Conservation (phyloP, 306 rosid genomes). For the Geum urbanum region DNA sequence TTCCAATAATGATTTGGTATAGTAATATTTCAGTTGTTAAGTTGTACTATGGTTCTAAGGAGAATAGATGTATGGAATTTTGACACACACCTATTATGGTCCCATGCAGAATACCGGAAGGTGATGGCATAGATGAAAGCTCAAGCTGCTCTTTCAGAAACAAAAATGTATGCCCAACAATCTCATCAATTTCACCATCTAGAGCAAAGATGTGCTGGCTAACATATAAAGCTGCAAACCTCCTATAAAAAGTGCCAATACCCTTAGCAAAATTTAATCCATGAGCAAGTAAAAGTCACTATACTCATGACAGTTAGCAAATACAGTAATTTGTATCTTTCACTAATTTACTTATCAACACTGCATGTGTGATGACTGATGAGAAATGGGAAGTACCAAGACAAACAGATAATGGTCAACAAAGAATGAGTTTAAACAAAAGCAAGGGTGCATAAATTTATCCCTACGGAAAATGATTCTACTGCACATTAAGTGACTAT, state of each 20-base stretch:
- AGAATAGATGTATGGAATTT: background rate
- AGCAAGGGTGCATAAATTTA: background rate
- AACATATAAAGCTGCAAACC: conserved; percentile 62
- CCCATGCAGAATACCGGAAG: conserved; percentile 72
- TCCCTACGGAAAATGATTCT: background rate
- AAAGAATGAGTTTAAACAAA: background rate
- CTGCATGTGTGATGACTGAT: background rate
- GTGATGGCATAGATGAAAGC: conserved; percentile 50
- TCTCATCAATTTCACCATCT: conserved; percentile 51
- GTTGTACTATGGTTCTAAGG: background rate
- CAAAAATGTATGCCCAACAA: conserved; percentile 62
- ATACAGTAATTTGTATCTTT: background rate
- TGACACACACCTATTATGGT: conserved; percentile 56
- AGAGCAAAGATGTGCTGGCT: conserved; percentile 44
- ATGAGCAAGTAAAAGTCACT: background rate
- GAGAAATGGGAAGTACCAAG: background rate
- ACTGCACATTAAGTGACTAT: background rate
- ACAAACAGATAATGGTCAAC: background rate
- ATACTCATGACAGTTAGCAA: background rate
- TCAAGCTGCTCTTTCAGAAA: conserved; percentile 77
- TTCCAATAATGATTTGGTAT: background rate
- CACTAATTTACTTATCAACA: background rate
- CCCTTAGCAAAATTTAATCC: background rate
- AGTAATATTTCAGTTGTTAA: background rate
- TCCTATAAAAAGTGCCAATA: conserved; percentile 35